Evolutionary conservation across 805 yeast genomes (phyloP), one percentile per base, ranked within the genome.

Genomic region (Spathaspora sp.): DNA sequence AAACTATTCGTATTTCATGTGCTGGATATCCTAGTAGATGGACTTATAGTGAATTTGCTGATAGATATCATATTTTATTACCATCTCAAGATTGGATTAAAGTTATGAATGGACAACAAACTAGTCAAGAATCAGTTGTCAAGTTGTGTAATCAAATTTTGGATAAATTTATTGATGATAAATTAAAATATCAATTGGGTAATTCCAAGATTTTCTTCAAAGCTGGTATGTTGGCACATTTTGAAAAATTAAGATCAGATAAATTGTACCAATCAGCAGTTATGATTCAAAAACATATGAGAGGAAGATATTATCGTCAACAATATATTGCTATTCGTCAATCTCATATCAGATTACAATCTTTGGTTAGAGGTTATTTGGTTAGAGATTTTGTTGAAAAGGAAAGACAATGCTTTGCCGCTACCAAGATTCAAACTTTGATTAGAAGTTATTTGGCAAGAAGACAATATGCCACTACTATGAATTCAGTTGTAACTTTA

Each of bases 1-100:
- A 94, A 67, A 94, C 99, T 1, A 93, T 93, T 64, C 78, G 97
- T 63, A 93, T 93, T 46, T 92, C 97, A 1, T 92, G 97, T 73
- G 97, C 97, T 48, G 99, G 99, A 42, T 93, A 92, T 79, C 99
- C 99, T 16, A 87, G 97, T 0, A 80, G 97, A 65, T 90, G 97
- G 91, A 83, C 96, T 2, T 94, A 90, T 65, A 91, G 86, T 49
- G 98, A 94, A 65, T 93, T 93, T 75, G 96, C 91, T 17, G 81
- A 85, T 56, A 82, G 97, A 63, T 93, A 91, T 67, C 93, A 90
- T 63, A 84, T 92, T 63, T 77, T 93, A 53, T 83, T 91, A 42
- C 81, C 84, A 42, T 86, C 97, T 0, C 72, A 75, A 39, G 79
- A 81, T 54, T 87, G 96, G 84, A 78, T 82, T 38, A 72, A 75